Percentiles rank a stretch among this genome's conserved stretches.
Conservation (phyloP, 1,284 basidiomycete genomes). For the Trichosporon inkin region DNA sequence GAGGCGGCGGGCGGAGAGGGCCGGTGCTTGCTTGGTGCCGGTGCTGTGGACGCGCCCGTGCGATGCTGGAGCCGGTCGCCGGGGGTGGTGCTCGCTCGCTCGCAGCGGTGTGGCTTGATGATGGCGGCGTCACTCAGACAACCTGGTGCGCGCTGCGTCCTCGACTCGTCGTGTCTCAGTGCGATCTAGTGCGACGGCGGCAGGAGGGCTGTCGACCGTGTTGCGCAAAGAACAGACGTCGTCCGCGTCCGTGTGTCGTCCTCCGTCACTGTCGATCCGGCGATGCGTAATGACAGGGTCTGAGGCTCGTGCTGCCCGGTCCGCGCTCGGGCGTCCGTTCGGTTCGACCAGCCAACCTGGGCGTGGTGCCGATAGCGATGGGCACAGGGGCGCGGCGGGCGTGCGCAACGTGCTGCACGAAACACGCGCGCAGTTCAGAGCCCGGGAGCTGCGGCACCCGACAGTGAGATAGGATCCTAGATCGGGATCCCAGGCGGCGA, state of each 20-base stretch:
- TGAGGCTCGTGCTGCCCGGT: neutral
- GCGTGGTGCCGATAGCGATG: neutral
- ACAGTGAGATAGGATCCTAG: neutral
- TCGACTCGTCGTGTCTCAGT: neutral
- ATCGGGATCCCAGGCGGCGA: neutral
- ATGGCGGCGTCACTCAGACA: neutral
- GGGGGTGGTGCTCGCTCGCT: neutral
- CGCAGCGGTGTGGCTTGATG: neutral
- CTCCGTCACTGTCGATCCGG: constrained; percentile 4
- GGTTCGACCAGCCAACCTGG: neutral
- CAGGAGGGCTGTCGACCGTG: too few relatives aligned
- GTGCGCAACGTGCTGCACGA: constrained; percentile 1
- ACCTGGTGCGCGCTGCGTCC: neutral
- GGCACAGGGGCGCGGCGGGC: neutral
- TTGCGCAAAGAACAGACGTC: neutral
- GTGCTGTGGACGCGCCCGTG: neutral
- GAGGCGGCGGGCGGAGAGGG: neutral
- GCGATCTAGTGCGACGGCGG: neutral
- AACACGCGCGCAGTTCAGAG: neutral
- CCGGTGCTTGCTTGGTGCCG: neutral
- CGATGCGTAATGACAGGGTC: neutral
- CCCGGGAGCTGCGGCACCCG: neutral
- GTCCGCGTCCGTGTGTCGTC: neutral
- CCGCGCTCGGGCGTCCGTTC: neutral
- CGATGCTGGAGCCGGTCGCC: neutral